These are phyloP conservation scores for Thielaviopsis euricoi DNA, from an alignment of 2,329 filamentous ascomycete species.

Conservation along the genomic window DNA sequence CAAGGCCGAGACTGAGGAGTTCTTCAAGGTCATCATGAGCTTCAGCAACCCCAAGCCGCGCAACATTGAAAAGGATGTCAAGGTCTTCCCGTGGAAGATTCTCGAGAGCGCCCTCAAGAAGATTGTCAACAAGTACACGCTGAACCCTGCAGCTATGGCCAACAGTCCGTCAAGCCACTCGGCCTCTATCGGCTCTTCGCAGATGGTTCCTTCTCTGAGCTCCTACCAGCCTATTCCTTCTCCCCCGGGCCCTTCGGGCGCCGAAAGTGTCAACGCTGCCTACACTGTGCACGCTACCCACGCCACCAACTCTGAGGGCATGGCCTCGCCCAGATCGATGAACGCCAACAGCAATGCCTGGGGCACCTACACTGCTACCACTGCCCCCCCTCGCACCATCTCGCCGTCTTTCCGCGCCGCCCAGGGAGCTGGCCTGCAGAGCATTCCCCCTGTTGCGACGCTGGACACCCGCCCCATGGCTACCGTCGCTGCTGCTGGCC, in stretches of 20 bases:
- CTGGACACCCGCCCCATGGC: conserved; percentile 22
- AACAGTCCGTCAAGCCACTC: conserved; percentile 19
- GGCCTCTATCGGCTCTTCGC: conserved; percentile 12
- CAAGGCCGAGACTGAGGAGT: conserved; percentile 83
- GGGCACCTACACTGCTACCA: conserved; percentile 26
- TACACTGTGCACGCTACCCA: conserved; percentile 22
- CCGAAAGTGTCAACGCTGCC: conserved; percentile 21
- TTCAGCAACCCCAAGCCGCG: conserved; percentile 89
- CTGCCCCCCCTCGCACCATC: conserved; percentile 25
- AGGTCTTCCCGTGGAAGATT: conserved; percentile 95
- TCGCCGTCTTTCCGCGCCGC: conserved; percentile 23
- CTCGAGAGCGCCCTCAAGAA: conserved; percentile 80
- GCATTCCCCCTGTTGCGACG: conserved; percentile 23
- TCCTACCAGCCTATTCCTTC: conserved; percentile 30
- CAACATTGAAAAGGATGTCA: conserved; percentile 98
- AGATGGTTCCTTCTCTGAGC: conserved; percentile 25
- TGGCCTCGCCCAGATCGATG: conserved; percentile 36
- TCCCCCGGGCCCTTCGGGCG: conserved; percentile 23
- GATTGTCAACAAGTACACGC: conserved; percentile 89
- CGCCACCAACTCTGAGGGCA: conserved; percentile 26
- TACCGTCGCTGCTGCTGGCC: conserved; percentile 21
- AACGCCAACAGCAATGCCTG: conserved; percentile 31
- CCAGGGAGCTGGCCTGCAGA: conserved; percentile 1
- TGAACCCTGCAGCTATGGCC: conserved; percentile 29
- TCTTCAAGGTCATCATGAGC: conserved; percentile 98